Base-by-base conservation (phyloP, 73 alveolate species). In the Paramecium bursaria region DNA sequence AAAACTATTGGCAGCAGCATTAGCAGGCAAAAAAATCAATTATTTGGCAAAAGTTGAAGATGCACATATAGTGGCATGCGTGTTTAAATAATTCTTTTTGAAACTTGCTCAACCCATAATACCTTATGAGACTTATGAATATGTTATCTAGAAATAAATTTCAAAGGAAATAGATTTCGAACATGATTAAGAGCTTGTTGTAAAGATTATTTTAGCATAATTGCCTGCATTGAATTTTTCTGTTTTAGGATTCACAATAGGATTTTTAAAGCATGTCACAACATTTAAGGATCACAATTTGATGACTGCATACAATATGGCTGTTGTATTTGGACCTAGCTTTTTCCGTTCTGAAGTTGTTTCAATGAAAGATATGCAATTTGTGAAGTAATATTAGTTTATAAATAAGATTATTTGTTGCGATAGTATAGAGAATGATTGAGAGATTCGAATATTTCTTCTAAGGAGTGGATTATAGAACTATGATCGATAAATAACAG, bases 281-380 rank as follows among this genome's bases (percentile, higher is more conserved):
- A 39, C 22, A 4, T 19, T 39, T 30, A 5, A 31, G 22, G 60
- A 67, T 2, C 48, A 67, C 44, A 67, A 67, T 19, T 42, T 67
- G 44, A 67, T 67, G 82, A 67, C 82, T 17, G 13, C 53, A 1
- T 67, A 67, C 44, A 67, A 67, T 67, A 67, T 67, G 82, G 82
- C 60, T 14, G 82, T 67, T 7, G 82, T 67, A 7, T 67, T 67
- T 67, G 82, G 82, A 11, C 82, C 82, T 1, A 67, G 33, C 44
- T 67, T 67, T 15, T 67, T 67, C 44, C 33, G 82, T 21, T 67
- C 82, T 14, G 53, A 67, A 19, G 60, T 67, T 1, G 27, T 67
- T 13, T 39, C 22, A 15, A 67, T 67, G 82, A 47, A 53, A n/a
- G 82, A 67, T 67, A 39, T 67, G 22, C 35, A 26, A 31, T 23